A percentile compares a stretch with the other conserved stretches of the same genome.
Conservation (phyloP, 768 basidiomycete genomes). For the Amanita phalloides region DNA sequence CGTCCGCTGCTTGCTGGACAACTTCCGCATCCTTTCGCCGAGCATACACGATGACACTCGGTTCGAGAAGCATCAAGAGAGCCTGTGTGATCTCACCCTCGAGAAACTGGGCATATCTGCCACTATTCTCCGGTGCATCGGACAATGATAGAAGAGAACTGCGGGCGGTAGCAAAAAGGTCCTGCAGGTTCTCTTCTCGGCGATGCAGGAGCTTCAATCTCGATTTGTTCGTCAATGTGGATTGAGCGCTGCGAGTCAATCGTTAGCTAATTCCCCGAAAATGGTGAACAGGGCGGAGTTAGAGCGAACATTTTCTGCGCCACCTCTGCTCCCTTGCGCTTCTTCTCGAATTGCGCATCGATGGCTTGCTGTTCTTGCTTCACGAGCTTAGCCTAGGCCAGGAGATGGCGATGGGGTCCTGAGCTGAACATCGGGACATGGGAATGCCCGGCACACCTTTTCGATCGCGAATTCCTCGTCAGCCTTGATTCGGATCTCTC, state of each 20-base stretch:
- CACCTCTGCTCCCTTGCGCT: constrained; percentile 85
- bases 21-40: constrained; percentile 57
- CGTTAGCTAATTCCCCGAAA: constrained; percentile 2
- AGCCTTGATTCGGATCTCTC: constrained; percentile 95
- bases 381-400: constrained; percentile 81
- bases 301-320: constrained; percentile 87
- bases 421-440: neutral
- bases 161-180: constrained; percentile 73
- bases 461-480: constrained; percentile 99
- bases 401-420: neutral
- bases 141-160: constrained; percentile 50
- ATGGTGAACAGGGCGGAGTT: neutral
- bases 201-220: constrained; percentile 83
- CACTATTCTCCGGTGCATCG: constrained; percentile 32
- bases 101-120: constrained; percentile 71
- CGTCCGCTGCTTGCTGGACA: constrained; percentile 51
- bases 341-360: constrained; percentile 93
- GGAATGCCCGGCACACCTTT: constrained; percentile 43
- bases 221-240: constrained; percentile 93
- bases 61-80: constrained; percentile 73
- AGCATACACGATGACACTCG: constrained; percentile 51
- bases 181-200: constrained; percentile 86
- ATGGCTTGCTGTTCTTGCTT: constrained; percentile 94
- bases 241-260: constrained; percentile 60
- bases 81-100: constrained; percentile 82